A percentile compares a stretch with the other conserved stretches of the same genome.
Evolutionary conservation across 345 rosid genomes (phyloP).

Genomic region (Syzygium oleosum): DNA sequence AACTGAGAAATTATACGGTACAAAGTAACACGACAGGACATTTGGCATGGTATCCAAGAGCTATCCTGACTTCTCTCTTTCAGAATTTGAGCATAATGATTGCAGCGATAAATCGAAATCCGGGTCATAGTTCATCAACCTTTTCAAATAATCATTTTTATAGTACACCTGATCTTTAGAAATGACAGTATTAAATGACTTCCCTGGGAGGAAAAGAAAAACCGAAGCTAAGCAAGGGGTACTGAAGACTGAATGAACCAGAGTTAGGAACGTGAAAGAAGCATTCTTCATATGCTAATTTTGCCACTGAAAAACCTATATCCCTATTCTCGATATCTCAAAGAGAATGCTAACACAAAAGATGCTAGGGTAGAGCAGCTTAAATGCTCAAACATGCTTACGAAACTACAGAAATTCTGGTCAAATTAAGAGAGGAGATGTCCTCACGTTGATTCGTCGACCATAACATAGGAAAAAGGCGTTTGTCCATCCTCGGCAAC

Average conservation of each 20-base stretch:
- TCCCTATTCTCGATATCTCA: neutral
- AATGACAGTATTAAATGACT: neutral
- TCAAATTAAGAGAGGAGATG: neutral
- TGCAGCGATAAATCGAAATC: neutral
- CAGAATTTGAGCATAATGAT: neutral
- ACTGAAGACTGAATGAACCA: neutral
- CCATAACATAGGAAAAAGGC: constrained; percentile 78
- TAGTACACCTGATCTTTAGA: neutral
- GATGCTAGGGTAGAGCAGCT: neutral
- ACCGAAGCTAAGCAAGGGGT: neutral
- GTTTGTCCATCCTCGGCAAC: constrained; percentile 74
- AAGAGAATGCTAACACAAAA: neutral
- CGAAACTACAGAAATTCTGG: neutral
- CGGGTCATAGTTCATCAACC: no score
- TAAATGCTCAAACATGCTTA: neutral
- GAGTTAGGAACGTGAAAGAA: neutral
- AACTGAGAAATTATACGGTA: neutral
- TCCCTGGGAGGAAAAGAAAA: neutral
- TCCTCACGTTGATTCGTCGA: constrained; percentile 70
- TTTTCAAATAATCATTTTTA: no score
- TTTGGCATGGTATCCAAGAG: neutral
- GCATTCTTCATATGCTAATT: neutral
- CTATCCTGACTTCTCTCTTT: neutral
- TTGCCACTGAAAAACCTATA: neutral
- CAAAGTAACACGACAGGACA: neutral